These are phyloP conservation scores for Diaporthe caulivora DNA, from an alignment of 2,329 filamentous ascomycete genomes.

Conservation along the genomic window DNA sequence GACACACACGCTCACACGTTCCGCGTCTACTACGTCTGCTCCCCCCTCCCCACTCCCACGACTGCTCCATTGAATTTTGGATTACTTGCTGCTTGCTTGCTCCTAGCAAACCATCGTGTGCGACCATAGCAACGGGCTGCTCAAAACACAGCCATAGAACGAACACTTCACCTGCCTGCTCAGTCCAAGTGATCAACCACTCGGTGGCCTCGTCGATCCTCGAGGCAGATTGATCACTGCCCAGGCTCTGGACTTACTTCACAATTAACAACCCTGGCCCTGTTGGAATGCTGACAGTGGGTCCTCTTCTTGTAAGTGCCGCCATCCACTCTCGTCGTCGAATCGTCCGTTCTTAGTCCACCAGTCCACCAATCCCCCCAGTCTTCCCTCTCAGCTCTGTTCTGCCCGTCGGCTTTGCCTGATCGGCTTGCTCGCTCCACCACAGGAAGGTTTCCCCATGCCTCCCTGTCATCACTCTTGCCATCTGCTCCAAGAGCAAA, in stretches of 20 bases:
- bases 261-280: slow-evolving; percentile 9
- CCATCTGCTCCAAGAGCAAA: background rate
- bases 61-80: slow-evolving; percentile 1
- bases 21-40: background rate
- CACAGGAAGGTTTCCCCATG: slow-evolving; percentile 28
- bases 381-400: slow-evolving; percentile 15
- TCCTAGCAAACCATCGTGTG: slow-evolving; percentile 19
- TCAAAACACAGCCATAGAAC: background rate
- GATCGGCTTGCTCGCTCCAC: slow-evolving; percentile 25
- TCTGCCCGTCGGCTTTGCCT: slow-evolving; percentile 15
- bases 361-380: background rate
- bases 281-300: slow-evolving; percentile 32
- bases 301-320: slow-evolving; percentile 28
- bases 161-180: no score
- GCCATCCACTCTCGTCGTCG: slow-evolving; percentile 18
- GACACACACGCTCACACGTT: background rate
- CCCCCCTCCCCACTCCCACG: background rate
- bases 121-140: background rate
- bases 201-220: background rate
- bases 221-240: background rate
- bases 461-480: slow-evolving; percentile 7
- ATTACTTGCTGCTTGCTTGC: slow-evolving; percentile 20
- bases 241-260: background rate
- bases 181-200: background rate
- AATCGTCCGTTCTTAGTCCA: background rate